Percentiles rank a stretch among this genome's conserved stretches.
These are phyloP conservation scores for Aegle marmelos DNA, from an alignment of 345 rosid genomes.

Conservation along the genomic window DNA sequence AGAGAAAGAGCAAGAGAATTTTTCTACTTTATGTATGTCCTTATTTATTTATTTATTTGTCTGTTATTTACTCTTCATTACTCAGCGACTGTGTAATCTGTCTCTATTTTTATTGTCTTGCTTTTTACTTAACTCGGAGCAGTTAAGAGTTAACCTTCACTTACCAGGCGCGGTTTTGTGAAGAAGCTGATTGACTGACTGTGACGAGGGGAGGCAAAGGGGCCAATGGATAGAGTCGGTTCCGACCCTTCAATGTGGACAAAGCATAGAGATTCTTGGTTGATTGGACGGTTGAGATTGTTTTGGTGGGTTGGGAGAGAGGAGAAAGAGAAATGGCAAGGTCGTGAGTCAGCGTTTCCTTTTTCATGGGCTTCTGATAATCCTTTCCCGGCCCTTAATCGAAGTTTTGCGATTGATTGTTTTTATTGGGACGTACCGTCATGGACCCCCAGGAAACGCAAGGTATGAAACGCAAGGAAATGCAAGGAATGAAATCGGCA, in stretches of 20 bases:
- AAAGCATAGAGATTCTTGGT: background rate
- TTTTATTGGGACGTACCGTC: no score
- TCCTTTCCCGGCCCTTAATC: no score
- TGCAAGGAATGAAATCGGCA: no score
- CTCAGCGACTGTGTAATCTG: background rate
- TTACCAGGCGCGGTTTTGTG: background rate
- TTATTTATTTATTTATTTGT: background rate
- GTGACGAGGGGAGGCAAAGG: background rate
- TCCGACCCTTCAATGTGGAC: conserved; percentile 8
- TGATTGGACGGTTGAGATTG: background rate
- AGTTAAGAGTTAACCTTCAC: background rate
- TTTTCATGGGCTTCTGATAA: background rate
- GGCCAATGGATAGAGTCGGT: background rate
- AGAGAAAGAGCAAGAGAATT: conserved; percentile 22
- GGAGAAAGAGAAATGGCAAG: background rate
- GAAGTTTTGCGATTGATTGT: no score
- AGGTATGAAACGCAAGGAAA: no score
- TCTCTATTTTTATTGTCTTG: no score
- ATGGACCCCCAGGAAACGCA: no score
- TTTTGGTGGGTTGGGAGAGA: background rate
- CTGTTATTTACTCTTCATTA: background rate
- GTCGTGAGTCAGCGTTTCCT: no score
- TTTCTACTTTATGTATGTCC: conserved; percentile 16
- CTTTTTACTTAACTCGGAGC: background rate
- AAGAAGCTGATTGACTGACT: background rate